phyloP scores from a whole-genome alignment of 805 yeast species.

The Candida succiphila region DNA sequence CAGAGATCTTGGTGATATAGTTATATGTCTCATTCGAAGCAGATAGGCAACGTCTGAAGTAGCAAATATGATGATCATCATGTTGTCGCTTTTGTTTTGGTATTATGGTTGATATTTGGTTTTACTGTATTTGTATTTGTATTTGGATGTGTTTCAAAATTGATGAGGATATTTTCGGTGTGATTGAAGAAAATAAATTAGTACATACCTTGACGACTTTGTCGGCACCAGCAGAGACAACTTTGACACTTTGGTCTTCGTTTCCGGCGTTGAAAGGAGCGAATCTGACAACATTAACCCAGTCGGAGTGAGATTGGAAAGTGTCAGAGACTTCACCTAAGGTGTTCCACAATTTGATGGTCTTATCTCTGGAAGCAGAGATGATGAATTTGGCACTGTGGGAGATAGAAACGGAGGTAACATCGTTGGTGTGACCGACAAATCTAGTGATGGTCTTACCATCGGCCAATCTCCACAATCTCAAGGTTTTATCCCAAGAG shows the following conservation, averaged over 20 bases:
- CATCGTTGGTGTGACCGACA: conserved; percentile 97
- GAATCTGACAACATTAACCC: conserved; percentile 98
- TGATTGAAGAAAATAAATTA: no score
- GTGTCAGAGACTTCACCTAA: conserved; percentile 95
- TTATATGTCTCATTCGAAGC: conserved; percentile 88
- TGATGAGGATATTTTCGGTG: no score
- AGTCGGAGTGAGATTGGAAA: conserved; percentile 93
- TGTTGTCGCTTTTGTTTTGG: no score
- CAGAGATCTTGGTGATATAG: conserved; percentile 99
- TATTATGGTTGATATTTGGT: no score
- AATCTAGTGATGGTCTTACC: conserved; percentile 93
- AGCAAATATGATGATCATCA: conserved; percentile 95
- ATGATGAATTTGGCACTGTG: conserved; percentile 95
- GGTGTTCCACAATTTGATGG: conserved; percentile 99
- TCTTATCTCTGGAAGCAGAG: conserved; percentile 98
- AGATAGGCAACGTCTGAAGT: conserved; percentile 81
- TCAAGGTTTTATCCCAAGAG: conserved; percentile 99
- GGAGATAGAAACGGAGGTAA: conserved; percentile 92
- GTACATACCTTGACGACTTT: conserved; percentile 96
- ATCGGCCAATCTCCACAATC: conserved; percentile 94
- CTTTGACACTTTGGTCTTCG: conserved; percentile 27
- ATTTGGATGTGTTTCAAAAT: no score
- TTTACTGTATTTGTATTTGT: no score
- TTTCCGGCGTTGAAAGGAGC: conserved; percentile 71
- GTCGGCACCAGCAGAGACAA: conserved; percentile 98